Conservation (phyloP, 2,329 filamentous ascomycete genomes). For the Talaromyces sp. region DNA sequence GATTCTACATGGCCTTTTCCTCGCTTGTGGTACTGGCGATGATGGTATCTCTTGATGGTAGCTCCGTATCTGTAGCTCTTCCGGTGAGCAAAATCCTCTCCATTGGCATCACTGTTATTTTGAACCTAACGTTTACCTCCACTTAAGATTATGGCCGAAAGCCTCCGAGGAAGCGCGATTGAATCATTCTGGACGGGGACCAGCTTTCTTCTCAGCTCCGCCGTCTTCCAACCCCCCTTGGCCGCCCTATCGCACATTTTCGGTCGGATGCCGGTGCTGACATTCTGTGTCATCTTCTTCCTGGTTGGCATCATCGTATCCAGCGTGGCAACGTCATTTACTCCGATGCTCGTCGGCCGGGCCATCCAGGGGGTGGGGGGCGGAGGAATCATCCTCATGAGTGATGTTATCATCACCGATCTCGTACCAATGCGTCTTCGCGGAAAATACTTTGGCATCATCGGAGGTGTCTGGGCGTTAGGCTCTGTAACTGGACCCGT, state of each 20-base stretch:
- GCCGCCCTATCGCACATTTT: slow-evolving; percentile 50
- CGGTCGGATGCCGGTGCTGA: slow-evolving; percentile 33
- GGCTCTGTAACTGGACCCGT: slow-evolving; percentile 46
- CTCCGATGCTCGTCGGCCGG: not conserved
- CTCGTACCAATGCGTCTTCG: slow-evolving; percentile 39
- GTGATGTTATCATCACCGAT: slow-evolving; percentile 43
- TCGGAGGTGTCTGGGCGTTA: slow-evolving; percentile 24
- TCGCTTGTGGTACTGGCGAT: too few species aligned
- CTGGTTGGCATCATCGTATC: not conserved
- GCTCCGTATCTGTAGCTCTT: too few species aligned
- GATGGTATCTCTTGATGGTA: too few species aligned
- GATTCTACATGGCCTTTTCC: too few species aligned
- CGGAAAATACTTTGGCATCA: slow-evolving; percentile 23
- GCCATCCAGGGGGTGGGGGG: slow-evolving; percentile 36
- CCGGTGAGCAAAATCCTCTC: too few species aligned
- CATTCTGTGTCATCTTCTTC: not conserved
- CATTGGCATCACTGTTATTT: too few species aligned
- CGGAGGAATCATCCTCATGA: slow-evolving; percentile 40
- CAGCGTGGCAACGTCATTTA: not conserved
- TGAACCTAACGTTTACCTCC: too few species aligned
- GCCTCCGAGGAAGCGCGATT: too few species aligned
- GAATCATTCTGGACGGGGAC: too few species aligned
- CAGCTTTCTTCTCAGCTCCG: too few species aligned
- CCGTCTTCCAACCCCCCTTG: slow-evolving; percentile 45
- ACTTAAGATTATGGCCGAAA: too few species aligned